These are phyloP conservation scores for Priceomyces melissophilus DNA, from an alignment of 805 yeast species.

Conservation along the genomic window DNA sequence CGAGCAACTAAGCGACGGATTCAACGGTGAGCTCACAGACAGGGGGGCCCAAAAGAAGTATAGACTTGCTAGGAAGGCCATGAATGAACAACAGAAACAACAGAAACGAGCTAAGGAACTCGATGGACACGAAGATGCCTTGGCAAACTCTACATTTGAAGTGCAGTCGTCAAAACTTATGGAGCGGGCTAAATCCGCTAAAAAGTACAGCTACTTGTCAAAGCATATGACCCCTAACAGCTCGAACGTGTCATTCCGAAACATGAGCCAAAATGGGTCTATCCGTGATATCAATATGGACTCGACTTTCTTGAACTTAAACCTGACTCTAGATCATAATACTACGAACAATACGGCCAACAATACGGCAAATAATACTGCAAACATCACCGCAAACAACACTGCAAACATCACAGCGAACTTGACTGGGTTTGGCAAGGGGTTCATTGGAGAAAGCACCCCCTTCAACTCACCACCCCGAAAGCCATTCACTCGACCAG, in stretches of 20 bases:
- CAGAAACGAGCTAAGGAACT: constrained; percentile 4
- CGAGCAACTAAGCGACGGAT: constrained; percentile 15
- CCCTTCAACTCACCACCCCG: constrained; percentile 29
- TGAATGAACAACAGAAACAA: too few relatives aligned
- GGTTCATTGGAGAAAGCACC: constrained; percentile 37
- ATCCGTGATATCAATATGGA: too few relatives aligned
- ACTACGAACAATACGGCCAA: constrained; percentile 6
- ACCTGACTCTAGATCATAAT: constrained; percentile 4
- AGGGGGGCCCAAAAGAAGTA: constrained; percentile 25
- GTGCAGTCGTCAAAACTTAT: constrained; percentile 22
- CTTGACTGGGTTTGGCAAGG: constrained; percentile 33
- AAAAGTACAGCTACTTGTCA: constrained; percentile 30
- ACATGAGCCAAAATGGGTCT: constrained; percentile 6
- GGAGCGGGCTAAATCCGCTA: constrained; percentile 24
- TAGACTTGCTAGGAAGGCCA: constrained; percentile 8
- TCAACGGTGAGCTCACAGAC: constrained; percentile 26
- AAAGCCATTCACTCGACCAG: constrained; percentile 9
- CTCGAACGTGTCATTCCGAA: constrained; percentile 4
- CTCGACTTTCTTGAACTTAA: constrained; percentile 5
- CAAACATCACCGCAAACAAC: constrained; percentile 12
- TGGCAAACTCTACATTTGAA: constrained; percentile 14
- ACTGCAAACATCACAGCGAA: constrained; percentile 25
- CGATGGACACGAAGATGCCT: constrained; percentile 1
- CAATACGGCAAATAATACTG: constrained; percentile 16
- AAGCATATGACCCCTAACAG: constrained; percentile 18